Percentiles rank a stretch among this genome's conserved stretches.
Evolutionary conservation across 2,329 filamentous ascomycete genomes (phyloP).

Genomic region (Lasiodiplodia gonubiensis): DNA sequence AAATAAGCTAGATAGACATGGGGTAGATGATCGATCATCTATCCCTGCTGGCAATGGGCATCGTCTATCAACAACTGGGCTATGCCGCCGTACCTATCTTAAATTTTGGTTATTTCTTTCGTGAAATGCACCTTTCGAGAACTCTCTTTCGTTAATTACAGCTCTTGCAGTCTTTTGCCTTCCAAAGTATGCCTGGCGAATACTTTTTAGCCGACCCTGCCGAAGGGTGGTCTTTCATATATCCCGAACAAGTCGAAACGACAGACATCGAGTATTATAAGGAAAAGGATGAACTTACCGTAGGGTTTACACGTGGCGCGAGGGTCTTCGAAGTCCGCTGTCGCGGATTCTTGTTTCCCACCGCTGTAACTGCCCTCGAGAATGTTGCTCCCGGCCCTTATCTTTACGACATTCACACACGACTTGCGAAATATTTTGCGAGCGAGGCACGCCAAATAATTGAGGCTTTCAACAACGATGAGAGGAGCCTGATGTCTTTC

Average conservation of each 20-base stretch:
- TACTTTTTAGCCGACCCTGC: not conserved
- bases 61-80: not conserved
- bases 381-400: slow-evolving; percentile 4
- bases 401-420: not conserved
- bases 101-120: not conserved
- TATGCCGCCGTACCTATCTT: not conserved
- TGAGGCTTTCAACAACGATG: not conserved
- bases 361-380: not conserved
- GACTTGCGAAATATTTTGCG: slow-evolving; percentile 6
- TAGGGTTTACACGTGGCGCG: not conserved
- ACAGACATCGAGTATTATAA: slow-evolving; percentile 6
- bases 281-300: not conserved
- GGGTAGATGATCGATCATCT: slow-evolving; percentile 22
- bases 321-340: slow-evolving; percentile 11
- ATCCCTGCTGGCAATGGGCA: not conserved
- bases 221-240: not conserved
- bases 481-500: slow-evolving; percentile 19
- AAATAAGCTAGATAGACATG: not conserved
- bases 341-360: slow-evolving; percentile 5
- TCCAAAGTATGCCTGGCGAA: not conserved
- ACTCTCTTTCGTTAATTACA: not conserved
- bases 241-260: not conserved
- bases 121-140: not conserved
- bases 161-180: not conserved
- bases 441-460: not conserved